Base-by-base conservation (phyloP, 495 filamentous ascomycete species). In the Hypomontagnella submonticulosa region DNA sequence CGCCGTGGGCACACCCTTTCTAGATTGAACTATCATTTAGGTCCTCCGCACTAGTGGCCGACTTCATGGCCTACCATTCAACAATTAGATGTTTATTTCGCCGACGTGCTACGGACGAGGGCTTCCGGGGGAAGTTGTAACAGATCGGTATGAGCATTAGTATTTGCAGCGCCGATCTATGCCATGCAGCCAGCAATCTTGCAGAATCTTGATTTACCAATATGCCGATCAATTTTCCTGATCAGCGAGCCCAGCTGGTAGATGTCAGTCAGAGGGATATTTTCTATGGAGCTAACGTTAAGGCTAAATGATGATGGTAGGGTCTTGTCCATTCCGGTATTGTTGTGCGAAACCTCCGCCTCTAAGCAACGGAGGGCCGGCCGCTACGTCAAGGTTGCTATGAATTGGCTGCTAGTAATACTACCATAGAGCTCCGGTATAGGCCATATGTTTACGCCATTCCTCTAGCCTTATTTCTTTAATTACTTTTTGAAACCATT, bases 161-260 rank as follows among this genome's bases (percentile, higher is more conserved):
- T 19, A 36, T 50, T 18, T 27, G 23, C 30, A 19, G 34, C 19
- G 32, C 10, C 32, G 5, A 32, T 15, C 2, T 18, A 27, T 11
- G 9, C 18, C 8, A 50, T 50, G 47, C 47, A 37, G 27, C 47
- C n/a, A 19, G 47, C 30, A 50, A 50, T 50, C 30, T 50, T 16
- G 47, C 15, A 50, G 30, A 36, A 33, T 36, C 10, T 23, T 50
- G 16, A 50, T 50, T 15, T 50, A 50, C 47, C 47, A 13, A 36
- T 36, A 30, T 48, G 10, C n/a, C 30, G 13, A 50, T 37, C 32
- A 20, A 33, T 13, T 7, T 4, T 33, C 7, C 1, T 15, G 6
- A 10, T 11, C 11, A 15, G 33, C 4, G n/a, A 4, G 8, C 18
- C 5, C 30, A 27, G 8, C 15, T 50, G 33, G 12, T 15, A 33